A percentile compares a stretch with the other conserved stretches of the same genome.
Evolutionary conservation across 192 early-diverging fungal genomes (phyloP).

Genomic region (Martensiomyces pterosporus): DNA sequence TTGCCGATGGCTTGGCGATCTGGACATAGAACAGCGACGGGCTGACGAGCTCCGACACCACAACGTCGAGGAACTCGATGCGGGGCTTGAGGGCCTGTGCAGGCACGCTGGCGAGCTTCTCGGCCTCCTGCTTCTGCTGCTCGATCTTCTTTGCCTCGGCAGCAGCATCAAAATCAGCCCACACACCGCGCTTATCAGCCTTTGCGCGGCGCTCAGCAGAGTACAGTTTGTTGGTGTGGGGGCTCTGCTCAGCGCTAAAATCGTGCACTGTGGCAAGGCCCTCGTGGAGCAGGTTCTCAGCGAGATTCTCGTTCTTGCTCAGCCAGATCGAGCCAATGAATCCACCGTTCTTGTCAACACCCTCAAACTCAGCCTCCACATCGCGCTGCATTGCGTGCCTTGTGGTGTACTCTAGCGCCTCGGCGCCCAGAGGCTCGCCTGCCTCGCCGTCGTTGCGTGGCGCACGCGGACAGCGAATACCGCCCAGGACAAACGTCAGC

Average conservation of each 20-base stretch:
- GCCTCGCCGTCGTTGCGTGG: slow-evolving; percentile 65
- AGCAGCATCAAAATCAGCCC: slow-evolving; percentile 54
- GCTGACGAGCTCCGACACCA: slow-evolving; percentile 62
- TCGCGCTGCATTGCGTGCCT: slow-evolving; percentile 80
- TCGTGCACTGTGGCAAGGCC: slow-evolving; percentile 84
- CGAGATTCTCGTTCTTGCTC: slow-evolving; percentile 63
- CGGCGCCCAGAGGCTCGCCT: slow-evolving; percentile 81
- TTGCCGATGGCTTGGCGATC: slow-evolving; percentile 51
- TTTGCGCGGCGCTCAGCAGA: slow-evolving; percentile 78
- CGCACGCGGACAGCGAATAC: slow-evolving; percentile 79
- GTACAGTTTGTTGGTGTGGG: slow-evolving; percentile 62
- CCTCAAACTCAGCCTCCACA: slow-evolving; percentile 86
- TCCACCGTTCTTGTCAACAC: slow-evolving; percentile 83
- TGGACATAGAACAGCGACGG: slow-evolving; percentile 63
- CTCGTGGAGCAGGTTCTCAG: slow-evolving; percentile 66
- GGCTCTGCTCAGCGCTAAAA: slow-evolving; percentile 80
- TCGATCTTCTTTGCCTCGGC: slow-evolving; percentile 8
- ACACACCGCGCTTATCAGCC: slow-evolving; percentile 62
- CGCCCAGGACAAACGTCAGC: slow-evolving; percentile 81
- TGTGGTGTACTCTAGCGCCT: slow-evolving; percentile 69
- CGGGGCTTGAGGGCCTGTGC: slow-evolving; percentile 51
- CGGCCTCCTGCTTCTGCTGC: slow-evolving; percentile 15
- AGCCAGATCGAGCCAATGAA: slow-evolving; percentile 88
- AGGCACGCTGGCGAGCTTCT: too few species aligned
- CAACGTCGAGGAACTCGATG: slow-evolving; percentile 69